Conservation (phyloP, 805 yeast species). For the Candida ulmi region DNA sequence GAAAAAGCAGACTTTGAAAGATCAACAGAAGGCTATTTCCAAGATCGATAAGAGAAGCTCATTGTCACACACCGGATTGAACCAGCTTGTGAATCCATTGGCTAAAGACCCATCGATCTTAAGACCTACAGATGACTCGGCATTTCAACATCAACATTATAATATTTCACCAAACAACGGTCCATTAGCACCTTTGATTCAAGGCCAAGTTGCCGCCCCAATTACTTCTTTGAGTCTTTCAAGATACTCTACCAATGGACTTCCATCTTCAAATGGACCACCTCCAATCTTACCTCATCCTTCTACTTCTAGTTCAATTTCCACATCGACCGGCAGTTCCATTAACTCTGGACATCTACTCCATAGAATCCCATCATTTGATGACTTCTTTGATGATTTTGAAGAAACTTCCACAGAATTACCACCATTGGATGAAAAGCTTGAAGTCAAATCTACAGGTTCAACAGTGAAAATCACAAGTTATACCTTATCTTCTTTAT, state of each 20-base stretch:
- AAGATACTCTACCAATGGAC: neutral
- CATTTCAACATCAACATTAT: neutral
- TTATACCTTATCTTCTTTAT: slow-evolving; percentile 13
- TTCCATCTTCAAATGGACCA: neutral
- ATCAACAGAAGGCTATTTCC: neutral
- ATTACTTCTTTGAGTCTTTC: neutral
- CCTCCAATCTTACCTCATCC: neutral
- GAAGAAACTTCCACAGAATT: slow-evolving; percentile 14
- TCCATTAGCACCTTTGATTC: neutral
- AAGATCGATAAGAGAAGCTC: no score
- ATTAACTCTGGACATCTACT: neutral
- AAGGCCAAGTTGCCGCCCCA: neutral
- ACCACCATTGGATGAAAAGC: slow-evolving; percentile 9
- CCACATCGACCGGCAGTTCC: neutral
- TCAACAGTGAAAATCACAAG: slow-evolving; percentile 11
- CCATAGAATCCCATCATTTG: slow-evolving; percentile 14
- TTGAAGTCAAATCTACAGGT: slow-evolving; percentile 15
- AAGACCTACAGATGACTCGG: neutral
- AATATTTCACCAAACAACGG: neutral
- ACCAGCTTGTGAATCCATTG: no score
- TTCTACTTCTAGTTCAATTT: neutral
- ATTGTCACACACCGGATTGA: no score
- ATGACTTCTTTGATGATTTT: slow-evolving; percentile 20
- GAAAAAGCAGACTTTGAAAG: slow-evolving; percentile 18
- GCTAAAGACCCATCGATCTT: no score